Evolutionary conservation across 2,329 filamentous ascomycete species (phyloP).

Genomic region (Arachnopeziza araneosa): DNA sequence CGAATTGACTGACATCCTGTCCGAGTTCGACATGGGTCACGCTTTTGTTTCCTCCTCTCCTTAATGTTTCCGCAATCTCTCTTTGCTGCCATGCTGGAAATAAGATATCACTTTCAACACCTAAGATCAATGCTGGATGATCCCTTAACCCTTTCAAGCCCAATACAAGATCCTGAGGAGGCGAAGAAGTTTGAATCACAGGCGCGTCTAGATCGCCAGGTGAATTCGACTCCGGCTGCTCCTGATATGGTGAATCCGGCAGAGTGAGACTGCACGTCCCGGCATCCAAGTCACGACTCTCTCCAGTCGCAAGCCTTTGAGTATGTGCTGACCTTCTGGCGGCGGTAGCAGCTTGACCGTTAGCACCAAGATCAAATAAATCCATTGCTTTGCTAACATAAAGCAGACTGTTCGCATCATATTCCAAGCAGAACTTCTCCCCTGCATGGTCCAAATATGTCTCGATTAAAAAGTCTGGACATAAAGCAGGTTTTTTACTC

Average conservation of each 20-base stretch:
- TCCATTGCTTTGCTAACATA: constrained; percentile 99
- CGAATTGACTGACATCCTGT: constrained; percentile 90
- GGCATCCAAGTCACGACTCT: constrained; percentile 26
- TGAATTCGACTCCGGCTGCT: constrained; percentile 54
- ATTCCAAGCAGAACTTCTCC: constrained; percentile 96
- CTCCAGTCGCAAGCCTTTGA: constrained; percentile 45
- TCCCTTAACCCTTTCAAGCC: constrained; percentile 68
- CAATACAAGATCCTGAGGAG: constrained; percentile 72
- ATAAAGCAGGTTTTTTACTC: constrained; percentile 82
- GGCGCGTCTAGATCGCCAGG: constrained; percentile 32
- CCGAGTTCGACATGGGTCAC: constrained; percentile 89
- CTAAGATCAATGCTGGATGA: constrained; percentile 81
- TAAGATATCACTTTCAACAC: constrained; percentile 90
- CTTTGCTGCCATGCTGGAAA: constrained; percentile 98
- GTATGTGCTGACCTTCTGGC: constrained; percentile 57
- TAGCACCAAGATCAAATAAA: constrained; percentile 80
- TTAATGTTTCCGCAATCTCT: constrained; percentile 82
- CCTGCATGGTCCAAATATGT: constrained; percentile 97
- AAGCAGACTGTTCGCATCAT: constrained; percentile 89
- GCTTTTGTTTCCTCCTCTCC: constrained; percentile 67
- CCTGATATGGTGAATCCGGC: constrained; percentile 78
- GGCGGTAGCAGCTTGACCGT: constrained; percentile 59
- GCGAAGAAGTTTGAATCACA: constrained; percentile 40
- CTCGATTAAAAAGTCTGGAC: constrained; percentile 94
- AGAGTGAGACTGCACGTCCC: constrained; percentile 72